Evolutionary conservation across 2,329 filamentous ascomycete genomes (phyloP).

Genomic region (Acephala macrosclerotiorum): DNA sequence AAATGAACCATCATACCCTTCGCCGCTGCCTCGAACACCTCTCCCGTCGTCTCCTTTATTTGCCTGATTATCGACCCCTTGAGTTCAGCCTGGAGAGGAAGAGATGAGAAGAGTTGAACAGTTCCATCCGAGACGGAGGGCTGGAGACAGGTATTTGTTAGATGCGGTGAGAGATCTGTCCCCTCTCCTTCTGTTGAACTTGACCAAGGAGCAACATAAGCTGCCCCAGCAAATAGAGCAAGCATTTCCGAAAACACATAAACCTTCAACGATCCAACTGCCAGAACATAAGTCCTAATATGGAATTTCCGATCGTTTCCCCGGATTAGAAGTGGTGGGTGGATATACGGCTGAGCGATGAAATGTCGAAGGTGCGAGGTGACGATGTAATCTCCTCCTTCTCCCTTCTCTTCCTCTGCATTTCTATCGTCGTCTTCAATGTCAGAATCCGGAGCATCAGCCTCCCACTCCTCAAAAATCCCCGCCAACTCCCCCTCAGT

Average conservation of each 20-base stretch:
- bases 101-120: slow-evolving; percentile 78
- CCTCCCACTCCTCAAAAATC: slow-evolving; percentile 95
- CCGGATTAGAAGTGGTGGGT: slow-evolving; percentile 79
- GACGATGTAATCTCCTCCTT: slow-evolving; percentile 66
- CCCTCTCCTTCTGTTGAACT: slow-evolving; percentile 36
- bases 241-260: slow-evolving; percentile 93
- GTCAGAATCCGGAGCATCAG: slow-evolving; percentile 68
- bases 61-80: slow-evolving; percentile 73
- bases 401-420: slow-evolving; percentile 53
- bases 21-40: slow-evolving; percentile 87
- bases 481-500: slow-evolving; percentile 82
- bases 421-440: slow-evolving; percentile 69
- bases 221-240: slow-evolving; percentile 82
- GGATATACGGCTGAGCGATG: slow-evolving; percentile 92
- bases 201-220: slow-evolving; percentile 72
- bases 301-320: slow-evolving; percentile 83
- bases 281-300: slow-evolving; percentile 89
- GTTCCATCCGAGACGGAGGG: slow-evolving; percentile 64
- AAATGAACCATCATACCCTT: slow-evolving; percentile 88
- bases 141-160: slow-evolving; percentile 97
- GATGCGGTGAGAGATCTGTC: slow-evolving; percentile 74
- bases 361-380: slow-evolving; percentile 95
- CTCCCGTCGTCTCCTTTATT: slow-evolving; percentile 76
- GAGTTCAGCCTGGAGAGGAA: slow-evolving; percentile 48
- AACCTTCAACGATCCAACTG: slow-evolving; percentile 77